Base-by-base conservation (phyloP, 2,329 filamentous ascomycete species). In the Parasarocladium wereldwijsianum region DNA sequence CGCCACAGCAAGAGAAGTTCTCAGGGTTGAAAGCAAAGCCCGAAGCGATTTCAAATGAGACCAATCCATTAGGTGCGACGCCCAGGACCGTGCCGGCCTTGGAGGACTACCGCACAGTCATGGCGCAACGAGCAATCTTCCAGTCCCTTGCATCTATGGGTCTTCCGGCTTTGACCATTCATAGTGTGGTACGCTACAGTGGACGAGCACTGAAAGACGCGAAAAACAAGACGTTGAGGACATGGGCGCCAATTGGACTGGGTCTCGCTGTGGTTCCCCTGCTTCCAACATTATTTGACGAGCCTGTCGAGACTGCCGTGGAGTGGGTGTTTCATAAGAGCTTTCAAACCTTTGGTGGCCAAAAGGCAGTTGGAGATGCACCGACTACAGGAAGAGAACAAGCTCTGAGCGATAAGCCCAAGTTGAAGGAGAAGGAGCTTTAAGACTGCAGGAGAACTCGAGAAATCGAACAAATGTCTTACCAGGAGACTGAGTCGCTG, bases 121-220 rank as follows among this genome's bases (percentile, higher is more conserved):
- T 94, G 80, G 77, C 76, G 15, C 83, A 98, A 58, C 64, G 90
- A 38, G 86, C 74, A 2, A 66, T 94, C 14, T 98, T 98, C 57
- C 90, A 98, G 57, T 74, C 73, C 39, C 37, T 98, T 27, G 90
- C 90, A 0, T 83, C 75, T 45, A 98, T 98, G 90, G 90, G 83
- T 2, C 54, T 96, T 40, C 90, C 87, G 1, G 87, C 86, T 0
- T 83, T 94, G 38, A 93, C 85, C 0, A 93, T 96, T 34, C 87
- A 94, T 54, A 85, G 77, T 37, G 78, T 96, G 5, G 90, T 98
- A 30, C 71, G 75, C 36, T 94, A 98, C 48, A 86, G 82, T 1
- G 85, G 90, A 1, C 65, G 64, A 22, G 84, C 84, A n/a, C 52
- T 98, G 60, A 93, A 87, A 58, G 64, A 81, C 42, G 63, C 65